A percentile compares a stretch with the other conserved stretches of the same genome.
These are phyloP conservation scores for Epichloe hybrida DNA, from an alignment of 2,329 filamentous ascomycete genomes.

Conservation along the genomic window DNA sequence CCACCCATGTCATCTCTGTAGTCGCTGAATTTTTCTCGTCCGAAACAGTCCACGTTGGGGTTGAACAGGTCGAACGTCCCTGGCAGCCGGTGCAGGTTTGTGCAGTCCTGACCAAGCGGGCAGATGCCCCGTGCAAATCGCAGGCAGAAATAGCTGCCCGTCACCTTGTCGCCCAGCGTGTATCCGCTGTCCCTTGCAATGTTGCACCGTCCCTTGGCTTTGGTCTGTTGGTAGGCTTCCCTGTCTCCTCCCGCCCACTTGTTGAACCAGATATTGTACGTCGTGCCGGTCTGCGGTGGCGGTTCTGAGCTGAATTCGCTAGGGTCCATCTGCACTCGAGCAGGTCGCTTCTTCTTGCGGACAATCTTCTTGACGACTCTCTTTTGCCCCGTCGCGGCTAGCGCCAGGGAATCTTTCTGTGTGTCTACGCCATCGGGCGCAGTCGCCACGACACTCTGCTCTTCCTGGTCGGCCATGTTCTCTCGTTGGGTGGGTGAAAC, in stretches of 20 bases:
- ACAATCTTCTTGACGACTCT: conserved; percentile 75
- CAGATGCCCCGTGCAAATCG: conserved; percentile 77
- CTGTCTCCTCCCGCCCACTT: conserved; percentile 95
- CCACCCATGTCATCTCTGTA: conserved; percentile 98
- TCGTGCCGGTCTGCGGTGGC: conserved; percentile 82
- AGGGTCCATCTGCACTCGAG: conserved; percentile 80
- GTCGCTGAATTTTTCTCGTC: conserved; percentile 71
- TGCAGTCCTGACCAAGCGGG: conserved; percentile 82
- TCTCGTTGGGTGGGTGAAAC: not conserved
- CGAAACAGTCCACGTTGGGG: conserved; percentile 86
- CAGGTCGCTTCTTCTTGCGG: conserved; percentile 78
- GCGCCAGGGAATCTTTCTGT: conserved; percentile 16
- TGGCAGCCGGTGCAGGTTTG: conserved; percentile 83
- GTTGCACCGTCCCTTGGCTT: conserved; percentile 80
- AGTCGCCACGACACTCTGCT: conserved; percentile 12
- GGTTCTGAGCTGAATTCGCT: conserved; percentile 70
- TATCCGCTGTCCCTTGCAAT: conserved; percentile 67
- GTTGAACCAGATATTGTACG: conserved; percentile 89
- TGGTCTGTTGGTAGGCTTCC: conserved; percentile 78
- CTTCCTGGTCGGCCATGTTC: conserved; percentile 20
- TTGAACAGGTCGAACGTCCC: conserved; percentile 82
- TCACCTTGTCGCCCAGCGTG: conserved; percentile 61
- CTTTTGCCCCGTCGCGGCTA: conserved; percentile 32
- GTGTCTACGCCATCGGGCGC: not conserved
- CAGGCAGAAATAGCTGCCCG: conserved; percentile 82